phyloP scores from a whole-genome alignment of 768 basidiomycete genomes.

The Amanita phalloides region DNA sequence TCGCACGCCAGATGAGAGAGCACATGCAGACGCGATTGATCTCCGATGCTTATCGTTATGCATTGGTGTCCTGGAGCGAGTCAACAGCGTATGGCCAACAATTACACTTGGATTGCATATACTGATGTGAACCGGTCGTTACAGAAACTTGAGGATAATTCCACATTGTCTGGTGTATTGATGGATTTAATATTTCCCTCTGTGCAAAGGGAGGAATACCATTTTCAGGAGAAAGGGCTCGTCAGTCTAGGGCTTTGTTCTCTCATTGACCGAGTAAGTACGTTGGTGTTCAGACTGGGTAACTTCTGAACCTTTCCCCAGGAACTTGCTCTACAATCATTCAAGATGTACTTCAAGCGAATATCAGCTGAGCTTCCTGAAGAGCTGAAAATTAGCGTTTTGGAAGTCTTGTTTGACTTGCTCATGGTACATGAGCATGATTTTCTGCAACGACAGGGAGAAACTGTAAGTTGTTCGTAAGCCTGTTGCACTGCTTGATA shows the following conservation, averaged over 20 bases:
- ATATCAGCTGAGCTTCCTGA: not conserved
- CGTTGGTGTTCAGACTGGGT: not conserved
- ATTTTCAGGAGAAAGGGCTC: constrained; percentile 72
- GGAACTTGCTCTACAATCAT: constrained; percentile 55
- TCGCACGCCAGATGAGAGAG: constrained; percentile 56
- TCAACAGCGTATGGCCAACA: constrained; percentile 62
- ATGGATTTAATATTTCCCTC: constrained; percentile 85
- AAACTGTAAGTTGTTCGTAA: constrained; percentile 23
- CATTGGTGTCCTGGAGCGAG: constrained; percentile 82
- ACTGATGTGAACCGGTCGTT: constrained; percentile 17
- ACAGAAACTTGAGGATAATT: constrained; percentile 66
- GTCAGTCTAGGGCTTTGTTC: constrained; percentile 76
- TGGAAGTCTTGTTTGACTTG: constrained; percentile 85
- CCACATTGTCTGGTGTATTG: constrained; percentile 73
- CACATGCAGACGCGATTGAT: constrained; percentile 60
- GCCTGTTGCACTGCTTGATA: not conserved
- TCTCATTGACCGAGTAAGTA: constrained; percentile 41
- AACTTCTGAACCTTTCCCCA: constrained; percentile 10
- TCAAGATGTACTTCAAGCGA: constrained; percentile 82
- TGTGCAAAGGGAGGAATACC: constrained; percentile 79
- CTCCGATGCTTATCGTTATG: constrained; percentile 75
- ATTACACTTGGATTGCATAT: constrained; percentile 8
- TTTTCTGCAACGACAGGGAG: constrained; percentile 46
- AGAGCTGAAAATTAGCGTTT: constrained; percentile 56
- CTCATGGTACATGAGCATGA: constrained; percentile 83